Evolutionary conservation across 345 rosid species (phyloP), one percentile per base, ranked within the genome.

Genomic region (Pugionium dolabratum): DNA sequence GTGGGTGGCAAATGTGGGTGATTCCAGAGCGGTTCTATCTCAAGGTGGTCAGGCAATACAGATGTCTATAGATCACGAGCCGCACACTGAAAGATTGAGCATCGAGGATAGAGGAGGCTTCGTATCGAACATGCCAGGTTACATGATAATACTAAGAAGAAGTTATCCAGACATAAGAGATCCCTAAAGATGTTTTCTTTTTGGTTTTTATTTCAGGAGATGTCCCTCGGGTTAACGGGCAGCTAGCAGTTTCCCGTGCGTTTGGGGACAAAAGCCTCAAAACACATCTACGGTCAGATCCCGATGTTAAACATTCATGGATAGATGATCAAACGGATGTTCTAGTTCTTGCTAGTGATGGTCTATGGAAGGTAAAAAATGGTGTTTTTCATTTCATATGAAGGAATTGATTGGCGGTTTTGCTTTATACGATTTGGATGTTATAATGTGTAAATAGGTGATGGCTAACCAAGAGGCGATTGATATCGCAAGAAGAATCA

Each of bases 81-180:
- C 92, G 2, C 82, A 84, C 70, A 84, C 83, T 25, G 87, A 86
- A 73, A 69, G 92, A 36, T 79, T 68, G 32, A 82, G 84, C 76
- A 86, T 84, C 1, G 89, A 86, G 71, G 66, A 75, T 62, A 78
- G 44, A 79, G 89, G 92, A 9, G 89, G 92, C 54, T 86, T 86
- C 66, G 92, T 84, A 56, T 84, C 92, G 2, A 86, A 86, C 72
- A 79, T 86, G 92, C 92, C 92, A 78, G 89, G 92, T 86, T 47
- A 66, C 9, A 56, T 44, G 3, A 32, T 40, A 4, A 40, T 39
- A 54, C 35, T 3, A 60, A 43, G 47, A 6, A 29, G 42, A 9
- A 9, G 10, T 49, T 1, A 6, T 10, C 7, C 49, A 41, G 6
- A 6, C 34, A 3, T 63, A 27, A 26, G 36, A 18, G 3, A 43